These are phyloP conservation scores for Irpex sp. DNA, from an alignment of 1,284 basidiomycete genomes.

Conservation along the genomic window DNA sequence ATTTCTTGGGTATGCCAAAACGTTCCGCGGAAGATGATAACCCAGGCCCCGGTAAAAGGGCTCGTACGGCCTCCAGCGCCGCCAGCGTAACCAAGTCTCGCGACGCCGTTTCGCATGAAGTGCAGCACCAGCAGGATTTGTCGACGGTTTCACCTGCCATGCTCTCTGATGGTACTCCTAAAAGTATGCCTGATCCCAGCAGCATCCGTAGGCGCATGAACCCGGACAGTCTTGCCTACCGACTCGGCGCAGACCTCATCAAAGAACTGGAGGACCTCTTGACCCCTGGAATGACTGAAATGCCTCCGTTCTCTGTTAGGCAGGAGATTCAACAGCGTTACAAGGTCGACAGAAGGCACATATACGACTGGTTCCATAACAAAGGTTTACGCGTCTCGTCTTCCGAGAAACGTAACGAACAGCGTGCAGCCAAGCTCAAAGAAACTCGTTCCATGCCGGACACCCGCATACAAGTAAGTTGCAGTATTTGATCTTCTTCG, in stretches of 20 bases:
- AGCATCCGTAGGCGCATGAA: conserved; percentile 32
- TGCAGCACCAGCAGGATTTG: neutral
- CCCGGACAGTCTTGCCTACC: conserved; percentile 52
- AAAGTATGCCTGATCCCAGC: conserved; percentile 1
- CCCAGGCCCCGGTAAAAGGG: neutral
- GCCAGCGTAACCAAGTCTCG: neutral
- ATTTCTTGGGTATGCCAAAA: neutral
- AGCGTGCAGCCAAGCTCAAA: conserved; percentile 31
- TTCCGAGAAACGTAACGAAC: conserved; percentile 46
- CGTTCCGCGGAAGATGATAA: neutral
- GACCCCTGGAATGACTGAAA: conserved; percentile 60
- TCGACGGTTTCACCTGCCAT: conserved; percentile 11
- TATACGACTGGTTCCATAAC: conserved; percentile 73
- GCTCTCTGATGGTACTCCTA: conserved; percentile 4
- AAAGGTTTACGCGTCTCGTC: conserved; percentile 61
- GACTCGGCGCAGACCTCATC: conserved; percentile 62
- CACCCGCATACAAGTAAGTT: conserved; percentile 17
- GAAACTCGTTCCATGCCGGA: conserved; percentile 15
- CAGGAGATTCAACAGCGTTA: conserved; percentile 66
- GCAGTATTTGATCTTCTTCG: neutral
- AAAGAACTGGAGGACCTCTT: conserved; percentile 65
- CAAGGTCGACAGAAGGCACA: conserved; percentile 64
- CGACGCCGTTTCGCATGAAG: neutral
- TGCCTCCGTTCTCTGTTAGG: conserved; percentile 67
- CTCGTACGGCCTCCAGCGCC: neutral